Evolutionary conservation across 805 yeast species (phyloP).

Genomic region (Alloascoidea hylecoeti): DNA sequence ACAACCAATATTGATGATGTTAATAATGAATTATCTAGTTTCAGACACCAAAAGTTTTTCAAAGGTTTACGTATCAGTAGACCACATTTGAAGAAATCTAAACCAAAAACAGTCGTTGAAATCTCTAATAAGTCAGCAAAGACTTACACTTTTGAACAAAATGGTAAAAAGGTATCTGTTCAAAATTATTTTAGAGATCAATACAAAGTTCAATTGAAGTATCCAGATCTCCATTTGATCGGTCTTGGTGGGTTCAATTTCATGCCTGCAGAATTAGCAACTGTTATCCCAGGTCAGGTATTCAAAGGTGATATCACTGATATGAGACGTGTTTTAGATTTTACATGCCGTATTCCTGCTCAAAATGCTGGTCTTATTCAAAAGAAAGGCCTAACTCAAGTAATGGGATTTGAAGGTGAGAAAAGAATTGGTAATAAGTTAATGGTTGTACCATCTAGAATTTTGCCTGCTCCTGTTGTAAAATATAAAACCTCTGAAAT

Average conservation of each 20-base stretch:
- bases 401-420: slow-evolving; percentile 8
- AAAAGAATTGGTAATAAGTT: slow-evolving; percentile 11
- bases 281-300: slow-evolving; percentile 15
- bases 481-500: slow-evolving; percentile 9
- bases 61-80: slow-evolving; percentile 13
- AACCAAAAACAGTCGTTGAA: slow-evolving; percentile 14
- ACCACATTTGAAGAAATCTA: slow-evolving; percentile 11
- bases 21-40: slow-evolving; percentile 1
- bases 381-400: slow-evolving; percentile 11
- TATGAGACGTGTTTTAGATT: slow-evolving; percentile 15
- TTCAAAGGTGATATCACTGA: slow-evolving; percentile 16
- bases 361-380: slow-evolving; percentile 15
- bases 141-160: slow-evolving; percentile 12
- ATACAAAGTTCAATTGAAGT: slow-evolving; percentile 12
- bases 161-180: slow-evolving; percentile 13
- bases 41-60: slow-evolving; percentile 10
- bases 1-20: slow-evolving; percentile 2
- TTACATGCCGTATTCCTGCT: slow-evolving; percentile 16
- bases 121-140: slow-evolving; percentile 10
- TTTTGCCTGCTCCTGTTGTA: slow-evolving; percentile 11
- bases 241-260: slow-evolving; percentile 14
- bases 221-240: slow-evolving; percentile 15
- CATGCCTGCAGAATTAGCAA: slow-evolving; percentile 16
- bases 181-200: slow-evolving; percentile 13
- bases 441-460: slow-evolving; percentile 16